Conservation (phyloP, 768 basidiomycete species). For the Naganishia vaughanmartiniae region DNA sequence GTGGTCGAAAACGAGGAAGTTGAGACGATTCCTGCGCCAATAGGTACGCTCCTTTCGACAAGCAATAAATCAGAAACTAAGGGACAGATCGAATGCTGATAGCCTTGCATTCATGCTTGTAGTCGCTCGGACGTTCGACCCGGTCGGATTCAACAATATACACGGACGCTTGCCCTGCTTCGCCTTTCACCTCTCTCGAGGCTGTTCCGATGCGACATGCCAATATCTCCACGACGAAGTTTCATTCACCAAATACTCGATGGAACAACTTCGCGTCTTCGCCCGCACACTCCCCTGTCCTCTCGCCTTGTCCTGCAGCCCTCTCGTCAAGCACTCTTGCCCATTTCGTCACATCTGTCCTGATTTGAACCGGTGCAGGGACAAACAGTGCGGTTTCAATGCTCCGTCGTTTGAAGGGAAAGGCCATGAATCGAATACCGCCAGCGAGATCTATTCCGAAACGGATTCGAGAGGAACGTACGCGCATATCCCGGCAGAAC, state of each 20-base stretch:
- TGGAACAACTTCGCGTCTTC: not conserved
- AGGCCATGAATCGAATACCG: slow-evolving; percentile 5
- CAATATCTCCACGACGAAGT: not conserved
- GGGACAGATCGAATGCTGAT: not conserved
- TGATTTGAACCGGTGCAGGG: not conserved
- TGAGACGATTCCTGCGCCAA: not conserved
- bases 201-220: not conserved
- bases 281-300: slow-evolving; percentile 5
- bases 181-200: not conserved
- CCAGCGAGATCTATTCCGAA: slow-evolving; percentile 8
- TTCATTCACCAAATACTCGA: not conserved
- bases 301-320: not conserved
- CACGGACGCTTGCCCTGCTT: not conserved
- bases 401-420: not conserved
- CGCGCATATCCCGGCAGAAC: not conserved
- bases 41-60: not conserved
- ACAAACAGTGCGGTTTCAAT: slow-evolving; percentile 4
- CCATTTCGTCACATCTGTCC: slow-evolving; percentile 6
- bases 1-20: not conserved
- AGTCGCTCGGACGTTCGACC: not conserved
- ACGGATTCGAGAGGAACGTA: not conserved
- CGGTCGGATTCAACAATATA: not conserved
- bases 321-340: not conserved
- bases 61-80: not conserved
- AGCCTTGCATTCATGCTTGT: not conserved